phyloP scores from a whole-genome alignment of 768 basidiomycete species.

The Paxillus involutus region DNA sequence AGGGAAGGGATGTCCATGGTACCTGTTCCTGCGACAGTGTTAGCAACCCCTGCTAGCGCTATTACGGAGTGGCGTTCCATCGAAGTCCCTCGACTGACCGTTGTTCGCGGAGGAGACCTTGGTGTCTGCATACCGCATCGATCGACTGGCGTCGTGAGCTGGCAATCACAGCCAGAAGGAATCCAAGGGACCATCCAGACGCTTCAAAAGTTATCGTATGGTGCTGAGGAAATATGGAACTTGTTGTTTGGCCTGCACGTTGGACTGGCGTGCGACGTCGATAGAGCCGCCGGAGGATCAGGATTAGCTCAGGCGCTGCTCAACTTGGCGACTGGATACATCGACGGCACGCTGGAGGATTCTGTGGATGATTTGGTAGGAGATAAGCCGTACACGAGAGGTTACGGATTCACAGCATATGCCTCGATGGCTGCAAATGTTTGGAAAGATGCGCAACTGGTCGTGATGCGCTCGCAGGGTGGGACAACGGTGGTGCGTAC shows the following conservation, averaged over 20 bases:
- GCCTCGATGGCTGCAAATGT: slow-evolving; percentile 4
- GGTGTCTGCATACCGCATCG: slow-evolving; percentile 4
- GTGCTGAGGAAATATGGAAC: slow-evolving; percentile 1
- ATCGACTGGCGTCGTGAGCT: slow-evolving; percentile 2
- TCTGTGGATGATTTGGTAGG: slow-evolving; percentile 1
- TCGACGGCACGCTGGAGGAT: not conserved
- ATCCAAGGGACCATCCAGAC: not conserved
- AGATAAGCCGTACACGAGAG: slow-evolving; percentile 1
- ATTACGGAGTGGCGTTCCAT: slow-evolving; percentile 4
- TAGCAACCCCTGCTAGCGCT: slow-evolving; percentile 4
- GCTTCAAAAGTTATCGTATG: not conserved
- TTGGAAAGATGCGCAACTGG: not conserved
- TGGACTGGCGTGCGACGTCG: slow-evolving; percentile 1
- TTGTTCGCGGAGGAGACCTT: not conserved
- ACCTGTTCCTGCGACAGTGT: slow-evolving; percentile 2
- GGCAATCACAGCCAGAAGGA: slow-evolving; percentile 3
- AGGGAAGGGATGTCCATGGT: slow-evolving; percentile 5
- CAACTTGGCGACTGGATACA: not conserved
- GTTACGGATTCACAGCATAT: slow-evolving; percentile 1
- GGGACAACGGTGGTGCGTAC: slow-evolving; percentile 1
- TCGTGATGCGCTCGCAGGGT: slow-evolving; percentile 3
- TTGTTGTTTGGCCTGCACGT: slow-evolving; percentile 2
- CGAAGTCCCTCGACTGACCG: not conserved
- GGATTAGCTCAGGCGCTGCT: slow-evolving; percentile 1
- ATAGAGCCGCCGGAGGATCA: not conserved